Base-by-base conservation (phyloP, 108 stramenopile genomes). In the Fistulifera solaris region DNA sequence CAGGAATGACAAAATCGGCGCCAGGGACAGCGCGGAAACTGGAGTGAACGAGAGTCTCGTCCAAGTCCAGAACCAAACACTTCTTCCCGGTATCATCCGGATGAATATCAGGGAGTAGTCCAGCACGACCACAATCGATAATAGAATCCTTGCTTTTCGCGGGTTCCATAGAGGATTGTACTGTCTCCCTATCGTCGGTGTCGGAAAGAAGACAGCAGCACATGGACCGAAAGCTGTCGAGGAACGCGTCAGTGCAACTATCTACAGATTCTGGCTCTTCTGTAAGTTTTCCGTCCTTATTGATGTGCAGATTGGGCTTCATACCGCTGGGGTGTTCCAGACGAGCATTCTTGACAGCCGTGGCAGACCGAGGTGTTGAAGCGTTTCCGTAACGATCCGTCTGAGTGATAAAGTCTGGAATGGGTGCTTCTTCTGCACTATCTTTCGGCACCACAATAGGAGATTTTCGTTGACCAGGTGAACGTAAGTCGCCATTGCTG, bases 31-130 rank as follows among this genome's bases (percentile, higher is more conserved):
- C 93, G 62, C 95, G 73, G 54, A 98, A 98, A 54, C 94, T 96
- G 17, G 92, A 95, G 72, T 98, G 99, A 6, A 98, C 97, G 18
- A 99, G 62, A 6, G 99, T 99, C 64, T 99, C 99, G 63, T 99
- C 99, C 48, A 99, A 65, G 56, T 99, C 99, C 35, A 99, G 75
- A 27, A 97, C 94, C 26, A 99, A 76, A 74, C 93, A 93, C 46
- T 87, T 89, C 67, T 90, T 91, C 17, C 89, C 93, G 44, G 38
- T 47, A 68, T 89, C 85, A 24, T 86, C 72, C 7, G 54, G 65
- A 62, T 83, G 84, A 38, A 77, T 59, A 7, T 46, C 51, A 0
- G 82, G 82, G 52, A 87, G 60, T 1, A 91, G 60, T 35, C 68
- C 68, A 3, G 78, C 58, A 38, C 60, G 73, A 49, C 74, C 61